Percentiles rank a stretch among this genome's conserved stretches.
Evolutionary conservation across 257 asterid species (phyloP).

Genomic region (Vinca minor): DNA sequence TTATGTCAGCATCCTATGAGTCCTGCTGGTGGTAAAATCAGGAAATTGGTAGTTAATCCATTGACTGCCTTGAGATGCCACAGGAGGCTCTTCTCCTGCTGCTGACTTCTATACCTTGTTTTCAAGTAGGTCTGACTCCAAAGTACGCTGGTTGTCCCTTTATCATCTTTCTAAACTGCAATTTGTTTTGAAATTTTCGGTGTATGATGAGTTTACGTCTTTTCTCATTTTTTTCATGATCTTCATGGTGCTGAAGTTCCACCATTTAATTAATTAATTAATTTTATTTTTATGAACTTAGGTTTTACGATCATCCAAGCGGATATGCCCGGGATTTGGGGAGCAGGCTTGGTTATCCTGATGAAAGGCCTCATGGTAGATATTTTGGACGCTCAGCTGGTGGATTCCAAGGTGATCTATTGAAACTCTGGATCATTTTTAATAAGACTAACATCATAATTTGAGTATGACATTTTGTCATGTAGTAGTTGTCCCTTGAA

Average conservation of each 20-base stretch:
- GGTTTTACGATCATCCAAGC: slow-evolving; percentile 69
- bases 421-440: slow-evolving; percentile 16
- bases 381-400: slow-evolving; percentile 61
- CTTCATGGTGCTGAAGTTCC: neutral
- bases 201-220: neutral
- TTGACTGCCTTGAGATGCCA: too few species aligned
- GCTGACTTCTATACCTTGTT: too few species aligned
- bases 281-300: slow-evolving; percentile 18
- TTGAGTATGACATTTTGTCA: neutral
- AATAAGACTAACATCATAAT: neutral
- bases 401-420: slow-evolving; percentile 60
- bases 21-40: too few species aligned
- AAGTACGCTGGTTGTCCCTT: too few species aligned
- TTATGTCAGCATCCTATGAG: neutral
- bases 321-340: slow-evolving; percentile 89
- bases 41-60: too few species aligned
- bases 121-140: too few species aligned
- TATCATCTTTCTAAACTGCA: too few species aligned
- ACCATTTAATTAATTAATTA: neutral
- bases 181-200: too few species aligned
- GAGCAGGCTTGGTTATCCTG: slow-evolving; percentile 68
- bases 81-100: too few species aligned
- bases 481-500: neutral
- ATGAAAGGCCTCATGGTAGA: slow-evolving; percentile 88
- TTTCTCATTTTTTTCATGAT: neutral